Base-by-base conservation (phyloP, 2,329 filamentous ascomycete genomes). In the Cercospora sp. region DNA sequence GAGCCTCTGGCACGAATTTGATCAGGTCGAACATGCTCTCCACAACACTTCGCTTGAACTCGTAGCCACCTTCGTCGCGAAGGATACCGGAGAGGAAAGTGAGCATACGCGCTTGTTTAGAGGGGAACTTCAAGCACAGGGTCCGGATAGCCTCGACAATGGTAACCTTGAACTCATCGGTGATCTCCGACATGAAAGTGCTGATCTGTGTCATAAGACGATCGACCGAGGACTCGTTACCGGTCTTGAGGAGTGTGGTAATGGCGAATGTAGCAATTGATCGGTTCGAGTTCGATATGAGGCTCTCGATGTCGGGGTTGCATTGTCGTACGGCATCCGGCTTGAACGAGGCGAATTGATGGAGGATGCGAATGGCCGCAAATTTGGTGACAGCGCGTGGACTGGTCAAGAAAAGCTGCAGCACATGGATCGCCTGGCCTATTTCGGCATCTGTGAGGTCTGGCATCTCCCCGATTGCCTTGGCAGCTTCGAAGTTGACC, bases 81-180 rank as follows among this genome's bases (percentile, higher is more conserved):
- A 99, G 85, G 67, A 98, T 97, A n/a, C 94, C 92, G 77, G 94
- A 97, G 59, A 99, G 87, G 88, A 99, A 99, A 61, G 92, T 89
- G 63, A 99, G 89, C 94, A 99, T 98, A 70, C 93, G 94, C 58
- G 94, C 94, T 82, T 99, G 95, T 84, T 99, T 99, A 83, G 88
- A 94, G 36, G 95, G 95, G 83, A 99, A 99, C 83, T 99, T 99
- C 74, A 99, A 85, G 79, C 94, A 98, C 48, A 99, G 84, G 3
- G 95, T 98, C 69, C 95, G 91, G 77, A 99, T 97, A 51, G 95
- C 95, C 81, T 99, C 95, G 53, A 99, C 94, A 76, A 99, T 97
- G n/a, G 95, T 99, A 74, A 99, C 97, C 86, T 98, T 99, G 86
- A 99, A 99, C 81, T 99, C 95, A 78, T 99, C 95, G 6, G 94